Percentiles rank a stretch among this genome's conserved stretches.
Evolutionary conservation across 257 asterid species (phyloP).

Genomic region (Fraxinus americana): DNA sequence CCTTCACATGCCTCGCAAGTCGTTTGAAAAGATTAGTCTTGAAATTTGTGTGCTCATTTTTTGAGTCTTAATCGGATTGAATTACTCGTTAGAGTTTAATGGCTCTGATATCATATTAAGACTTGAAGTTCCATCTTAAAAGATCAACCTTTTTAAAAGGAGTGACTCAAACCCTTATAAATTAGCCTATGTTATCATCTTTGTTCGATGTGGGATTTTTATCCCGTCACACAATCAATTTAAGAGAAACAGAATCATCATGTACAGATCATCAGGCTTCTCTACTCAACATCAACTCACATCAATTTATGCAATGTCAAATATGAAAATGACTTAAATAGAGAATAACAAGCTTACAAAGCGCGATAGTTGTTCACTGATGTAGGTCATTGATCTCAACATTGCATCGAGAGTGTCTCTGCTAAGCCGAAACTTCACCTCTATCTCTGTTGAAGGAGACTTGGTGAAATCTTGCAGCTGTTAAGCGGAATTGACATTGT

Average conservation of each 20-base stretch:
- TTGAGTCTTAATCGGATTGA: too few species aligned
- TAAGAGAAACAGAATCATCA: not conserved
- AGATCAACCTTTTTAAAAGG: too few species aligned
- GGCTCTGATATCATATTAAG: too few species aligned
- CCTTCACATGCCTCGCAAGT: too few species aligned
- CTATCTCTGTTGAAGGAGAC: slow-evolving; percentile 40
- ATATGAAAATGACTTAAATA: not conserved
- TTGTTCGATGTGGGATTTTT: too few species aligned
- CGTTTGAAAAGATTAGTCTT: too few species aligned
- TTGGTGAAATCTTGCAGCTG: slow-evolving; percentile 48
- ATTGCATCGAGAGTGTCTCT: slow-evolving; percentile 45
- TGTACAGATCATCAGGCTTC: not conserved
- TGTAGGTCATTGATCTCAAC: slow-evolving; percentile 49
- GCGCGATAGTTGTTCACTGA: slow-evolving; percentile 33
- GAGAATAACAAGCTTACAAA: slow-evolving; percentile 25
- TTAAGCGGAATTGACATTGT: not conserved
- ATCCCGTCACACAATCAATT: not conserved
- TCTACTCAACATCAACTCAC: not conserved
- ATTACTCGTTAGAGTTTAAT: too few species aligned
- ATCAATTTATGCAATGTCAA: not conserved
- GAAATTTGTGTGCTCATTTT: too few species aligned
- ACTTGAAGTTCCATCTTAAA: too few species aligned
- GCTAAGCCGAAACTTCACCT: slow-evolving; percentile 50
- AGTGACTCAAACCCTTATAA: too few species aligned
- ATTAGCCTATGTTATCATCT: too few species aligned